Evolutionary conservation across 352 stramenopile genomes (phyloP), one percentile per base, ranked within the genome.

Genomic region (Phytophthora macrochlamydospora): DNA sequence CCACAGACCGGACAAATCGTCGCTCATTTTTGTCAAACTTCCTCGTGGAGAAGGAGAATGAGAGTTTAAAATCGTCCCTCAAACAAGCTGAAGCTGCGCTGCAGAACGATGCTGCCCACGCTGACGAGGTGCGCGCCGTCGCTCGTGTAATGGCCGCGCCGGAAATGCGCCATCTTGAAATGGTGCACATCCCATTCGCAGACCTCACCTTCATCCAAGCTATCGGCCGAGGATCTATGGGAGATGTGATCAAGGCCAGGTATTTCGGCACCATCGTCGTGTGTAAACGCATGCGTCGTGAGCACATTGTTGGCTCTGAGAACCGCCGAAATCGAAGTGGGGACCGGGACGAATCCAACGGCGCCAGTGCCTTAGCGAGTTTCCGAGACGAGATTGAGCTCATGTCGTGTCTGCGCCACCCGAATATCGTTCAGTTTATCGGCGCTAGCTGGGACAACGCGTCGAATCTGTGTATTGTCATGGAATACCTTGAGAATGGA

Each of bases 361-460:
- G 59, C 7, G 71, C 68, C 32, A 65, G 74, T 14, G 74, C 87
- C 14, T 79, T 96, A 49, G 76, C 79, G 45, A 89, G 75, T 56
- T 96, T 96, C 55, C 85, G 89, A 7, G 87, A 94, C 59, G 89
- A 96, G 50, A 91, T 96, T 51, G 82, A 91, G 59, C 77, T 96
- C 33, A 94, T 96, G 87, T 88, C 87, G 29, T 90, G 83, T 53
- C 68, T 96, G 48, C 77, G 89, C 4, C 89, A 96, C 58, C 89
- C 89, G 35, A 96, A 96, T 55, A 93, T 96, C 56, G 89, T 96
- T 11, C 89, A 96, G 63, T 94, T 96, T 46, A 96, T 96, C 37
- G 89, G 89, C 35, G 89, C 89, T 32, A 95, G 83, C 54, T 96
- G 89, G 89, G 86, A 96, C 57, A 95, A 95, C 57, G 89, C 81